Conservation (phyloP, 2,329 filamentous ascomycete species). For the Trichophyton equinum region DNA sequence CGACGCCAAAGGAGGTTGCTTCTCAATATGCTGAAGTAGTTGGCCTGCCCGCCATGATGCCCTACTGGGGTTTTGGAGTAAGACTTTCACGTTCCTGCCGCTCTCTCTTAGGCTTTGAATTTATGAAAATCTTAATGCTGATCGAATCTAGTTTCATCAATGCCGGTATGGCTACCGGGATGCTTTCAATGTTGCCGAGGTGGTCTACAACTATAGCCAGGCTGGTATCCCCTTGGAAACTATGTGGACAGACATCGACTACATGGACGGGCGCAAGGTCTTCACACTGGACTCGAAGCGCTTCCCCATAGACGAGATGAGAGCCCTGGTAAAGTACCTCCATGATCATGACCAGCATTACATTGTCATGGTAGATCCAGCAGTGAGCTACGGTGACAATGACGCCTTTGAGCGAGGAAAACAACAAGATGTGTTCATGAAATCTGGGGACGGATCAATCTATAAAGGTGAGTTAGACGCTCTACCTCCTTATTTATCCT, state of each 20-base stretch:
- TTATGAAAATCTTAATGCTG: background rate
- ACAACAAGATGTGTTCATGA: conserved; percentile 39
- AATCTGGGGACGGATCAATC: conserved; percentile 39
- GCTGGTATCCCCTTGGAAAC: conserved; percentile 24
- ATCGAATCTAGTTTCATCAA: conserved; percentile 33
- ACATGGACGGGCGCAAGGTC: conserved; percentile 19
- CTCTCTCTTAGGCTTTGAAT: background rate
- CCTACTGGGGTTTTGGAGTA: conserved; percentile 49
- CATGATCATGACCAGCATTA: conserved; percentile 52
- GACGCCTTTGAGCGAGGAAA: conserved; percentile 46
- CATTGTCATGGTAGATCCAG: conserved; percentile 56
- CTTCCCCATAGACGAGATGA: conserved; percentile 49
- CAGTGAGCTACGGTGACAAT: conserved; percentile 34
- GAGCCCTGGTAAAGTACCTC: conserved; percentile 49
- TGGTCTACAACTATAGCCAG: conserved; percentile 23
- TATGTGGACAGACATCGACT: conserved; percentile 26
- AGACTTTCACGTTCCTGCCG: background rate
- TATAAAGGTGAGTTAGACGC: conserved; percentile 24
- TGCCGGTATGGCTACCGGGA: conserved; percentile 48
- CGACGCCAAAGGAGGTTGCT: conserved; percentile 41
- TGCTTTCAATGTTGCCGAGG: conserved; percentile 22
- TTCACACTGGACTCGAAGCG: conserved; percentile 32
- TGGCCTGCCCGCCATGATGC: conserved; percentile 43
- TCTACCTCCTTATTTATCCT: background rate
- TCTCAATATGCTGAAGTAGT: conserved; percentile 44